Evolutionary conservation across 2,329 filamentous ascomycete genomes (phyloP).

Genomic region (Akanthomyces uredinophilus): DNA sequence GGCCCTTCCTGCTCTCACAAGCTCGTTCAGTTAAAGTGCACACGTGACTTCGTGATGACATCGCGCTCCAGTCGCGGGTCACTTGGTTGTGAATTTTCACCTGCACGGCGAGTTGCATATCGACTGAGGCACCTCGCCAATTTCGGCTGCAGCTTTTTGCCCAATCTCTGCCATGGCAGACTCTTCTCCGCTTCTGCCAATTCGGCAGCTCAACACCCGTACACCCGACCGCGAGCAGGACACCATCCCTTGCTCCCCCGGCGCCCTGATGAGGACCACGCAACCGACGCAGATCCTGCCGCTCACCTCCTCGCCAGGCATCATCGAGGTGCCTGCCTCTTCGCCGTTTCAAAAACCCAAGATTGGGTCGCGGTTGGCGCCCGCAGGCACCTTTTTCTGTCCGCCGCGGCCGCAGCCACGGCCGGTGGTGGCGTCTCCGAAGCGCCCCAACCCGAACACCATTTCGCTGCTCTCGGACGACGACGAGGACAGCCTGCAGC

Average conservation of each 20-base stretch:
- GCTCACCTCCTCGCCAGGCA: slow-evolving; percentile 37
- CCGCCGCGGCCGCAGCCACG: slow-evolving; percentile 34
- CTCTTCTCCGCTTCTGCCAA: slow-evolving; percentile 9
- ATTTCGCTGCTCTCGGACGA: slow-evolving; percentile 52
- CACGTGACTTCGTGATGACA: slow-evolving; percentile 24
- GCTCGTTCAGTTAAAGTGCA: slow-evolving; percentile 6
- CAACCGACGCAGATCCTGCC: slow-evolving; percentile 44
- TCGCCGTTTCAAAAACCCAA: slow-evolving; percentile 58
- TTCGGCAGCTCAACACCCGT: slow-evolving; percentile 25
- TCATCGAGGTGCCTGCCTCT: slow-evolving; percentile 81
- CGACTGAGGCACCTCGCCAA: background rate
- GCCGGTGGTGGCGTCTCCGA: slow-evolving; percentile 13
- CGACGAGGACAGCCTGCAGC: slow-evolving; percentile 39
- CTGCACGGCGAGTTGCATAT: slow-evolving; percentile 3
- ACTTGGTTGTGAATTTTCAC: slow-evolving; percentile 13
- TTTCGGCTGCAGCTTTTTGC: background rate
- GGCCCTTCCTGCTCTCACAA: background rate
- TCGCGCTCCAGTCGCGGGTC: slow-evolving; percentile 11
- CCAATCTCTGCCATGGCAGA: slow-evolving; percentile 13
- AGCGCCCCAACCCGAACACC: slow-evolving; percentile 36
- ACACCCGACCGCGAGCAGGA: slow-evolving; percentile 42
- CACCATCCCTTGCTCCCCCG: slow-evolving; percentile 42
- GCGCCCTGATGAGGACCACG: slow-evolving; percentile 31
- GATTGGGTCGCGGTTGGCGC: slow-evolving; percentile 61
- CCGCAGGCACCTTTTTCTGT: slow-evolving; percentile 67